Evolutionary conservation across 768 basidiomycete genomes (phyloP), one percentile per base, ranked within the genome.

Genomic region (Tricholomella constricta): DNA sequence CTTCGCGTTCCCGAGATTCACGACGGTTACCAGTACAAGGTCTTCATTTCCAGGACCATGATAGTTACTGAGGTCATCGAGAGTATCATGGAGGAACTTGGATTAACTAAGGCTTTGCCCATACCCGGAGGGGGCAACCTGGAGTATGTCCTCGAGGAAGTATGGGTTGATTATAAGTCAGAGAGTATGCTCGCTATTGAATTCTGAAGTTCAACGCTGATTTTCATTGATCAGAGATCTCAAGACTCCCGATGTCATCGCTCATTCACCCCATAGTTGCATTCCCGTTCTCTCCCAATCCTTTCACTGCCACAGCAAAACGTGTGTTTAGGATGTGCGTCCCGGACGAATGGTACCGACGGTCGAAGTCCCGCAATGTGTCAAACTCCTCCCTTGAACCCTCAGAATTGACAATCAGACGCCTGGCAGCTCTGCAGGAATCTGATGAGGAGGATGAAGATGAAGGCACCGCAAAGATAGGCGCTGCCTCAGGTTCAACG

Each of bases 321-420:
- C 81, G 81, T 8, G 63, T 58, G 7, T 82, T 88, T 62, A 76
- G 78, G 23, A 79, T 91, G 50, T 88, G 85, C 55, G 82, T 93
- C 7, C 88, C 88, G 2, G 88, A 88, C 48, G 85, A 87, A 62
- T 92, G 86, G 91, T 92, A 83, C 67, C 82, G 84, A 51, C 80
- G 88, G 15, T 82, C 84, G 17, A 87, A 80, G 55, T 78, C 84
- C 6, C 81, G 82, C 0, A 72, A 69, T 34, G 61, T 76, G 2
- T 81, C 83, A 2, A 68, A 70, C 12, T 64, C 74, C 20, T 79
- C 81, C 0, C 47, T 72, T 8, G 76, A 76, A 29, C 79, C 82
- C 2, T 84, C 83, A 2, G 77, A 84, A 26, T 69, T 74, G 22
- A 82, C 81, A 0, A 69, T 83, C 40, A 72, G 71, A 40, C 74